Evolutionary conservation across 192 early-diverging fungal genomes (phyloP).

Genomic region (Backusella australiensis): DNA sequence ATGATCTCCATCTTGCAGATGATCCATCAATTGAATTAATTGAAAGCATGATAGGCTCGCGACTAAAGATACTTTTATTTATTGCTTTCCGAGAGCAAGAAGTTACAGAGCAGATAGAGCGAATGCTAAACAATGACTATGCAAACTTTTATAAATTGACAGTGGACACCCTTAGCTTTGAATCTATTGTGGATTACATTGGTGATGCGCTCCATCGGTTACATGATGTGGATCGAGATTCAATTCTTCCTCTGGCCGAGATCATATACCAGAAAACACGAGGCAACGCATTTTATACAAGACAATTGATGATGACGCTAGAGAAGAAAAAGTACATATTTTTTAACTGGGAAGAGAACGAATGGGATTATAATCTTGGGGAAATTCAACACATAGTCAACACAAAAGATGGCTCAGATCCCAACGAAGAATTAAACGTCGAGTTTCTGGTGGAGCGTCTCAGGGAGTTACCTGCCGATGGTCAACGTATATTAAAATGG

Average conservation of each 20-base stretch:
- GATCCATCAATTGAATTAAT: constrained; percentile 31
- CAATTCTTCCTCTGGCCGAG: constrained; percentile 21
- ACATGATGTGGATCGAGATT: not conserved
- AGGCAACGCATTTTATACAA: constrained; percentile 32
- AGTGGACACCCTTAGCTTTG: constrained; percentile 14
- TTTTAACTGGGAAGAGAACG: constrained; percentile 34
- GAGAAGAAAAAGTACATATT: constrained; percentile 33
- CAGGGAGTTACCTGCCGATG: constrained; percentile 24
- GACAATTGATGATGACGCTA: constrained; percentile 19
- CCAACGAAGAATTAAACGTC: constrained; percentile 25
- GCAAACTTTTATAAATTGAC: constrained; percentile 11
- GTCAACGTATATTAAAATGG: constrained; percentile 31
- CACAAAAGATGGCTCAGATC: not conserved
- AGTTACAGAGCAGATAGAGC: not conserved
- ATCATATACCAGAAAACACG: constrained; percentile 25
- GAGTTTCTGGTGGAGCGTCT: constrained; percentile 16
- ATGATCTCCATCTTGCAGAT: constrained; percentile 36
- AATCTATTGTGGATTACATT: constrained; percentile 23
- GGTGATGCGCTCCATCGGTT: constrained; percentile 22
- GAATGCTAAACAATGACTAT: constrained; percentile 12
- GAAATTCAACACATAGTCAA: constrained; percentile 21
- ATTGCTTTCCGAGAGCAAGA: constrained; percentile 25
- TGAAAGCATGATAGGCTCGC: constrained; percentile 17
- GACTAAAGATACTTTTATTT: constrained; percentile 25
- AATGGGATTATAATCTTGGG: constrained; percentile 30